Evolutionary conservation across 495 filamentous ascomycete genomes (phyloP).

Genomic region (Penicillium ochrochloron): DNA sequence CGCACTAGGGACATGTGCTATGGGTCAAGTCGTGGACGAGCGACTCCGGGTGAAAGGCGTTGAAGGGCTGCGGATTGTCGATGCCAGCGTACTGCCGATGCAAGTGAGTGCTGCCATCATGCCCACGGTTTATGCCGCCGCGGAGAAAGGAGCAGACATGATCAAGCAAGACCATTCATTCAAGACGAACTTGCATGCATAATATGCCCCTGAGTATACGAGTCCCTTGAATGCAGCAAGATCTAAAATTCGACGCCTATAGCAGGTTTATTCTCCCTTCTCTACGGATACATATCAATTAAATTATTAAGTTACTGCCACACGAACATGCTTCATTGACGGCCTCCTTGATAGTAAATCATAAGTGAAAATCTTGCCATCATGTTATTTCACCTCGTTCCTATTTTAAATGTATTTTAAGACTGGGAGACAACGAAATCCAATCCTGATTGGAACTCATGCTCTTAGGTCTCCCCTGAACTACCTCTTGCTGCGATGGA

Average conservation of each 20-base stretch:
- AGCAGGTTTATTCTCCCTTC: too few relatives aligned
- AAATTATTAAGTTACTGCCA: too few relatives aligned
- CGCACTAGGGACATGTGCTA: constrained; percentile 51
- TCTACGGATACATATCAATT: too few relatives aligned
- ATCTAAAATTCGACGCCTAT: too few relatives aligned
- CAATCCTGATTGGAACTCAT: background rate
- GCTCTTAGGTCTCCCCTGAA: background rate
- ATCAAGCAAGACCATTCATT: constrained; percentile 8
- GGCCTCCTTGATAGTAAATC: too few relatives aligned
- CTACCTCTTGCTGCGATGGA: background rate
- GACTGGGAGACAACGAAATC: background rate
- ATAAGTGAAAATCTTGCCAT: too few relatives aligned
- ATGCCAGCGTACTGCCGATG: constrained; percentile 12
- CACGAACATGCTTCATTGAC: too few relatives aligned
- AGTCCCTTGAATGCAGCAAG: background rate
- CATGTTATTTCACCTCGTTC: too few relatives aligned
- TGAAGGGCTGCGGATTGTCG: constrained; percentile 10
- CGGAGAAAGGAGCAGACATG: constrained; percentile 12
- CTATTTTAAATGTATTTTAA: too few relatives aligned
- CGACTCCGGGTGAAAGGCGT: constrained; percentile 11
- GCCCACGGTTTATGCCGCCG: constrained; percentile 13
- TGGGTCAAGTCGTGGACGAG: constrained; percentile 54
- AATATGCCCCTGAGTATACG: background rate
- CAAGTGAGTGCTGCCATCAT: constrained; percentile 13
- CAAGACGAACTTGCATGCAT: background rate